These are phyloP conservation scores for Apophysomyces elegans DNA, from an alignment of 371 early-diverging fungal genomes.

Conservation along the genomic window DNA sequence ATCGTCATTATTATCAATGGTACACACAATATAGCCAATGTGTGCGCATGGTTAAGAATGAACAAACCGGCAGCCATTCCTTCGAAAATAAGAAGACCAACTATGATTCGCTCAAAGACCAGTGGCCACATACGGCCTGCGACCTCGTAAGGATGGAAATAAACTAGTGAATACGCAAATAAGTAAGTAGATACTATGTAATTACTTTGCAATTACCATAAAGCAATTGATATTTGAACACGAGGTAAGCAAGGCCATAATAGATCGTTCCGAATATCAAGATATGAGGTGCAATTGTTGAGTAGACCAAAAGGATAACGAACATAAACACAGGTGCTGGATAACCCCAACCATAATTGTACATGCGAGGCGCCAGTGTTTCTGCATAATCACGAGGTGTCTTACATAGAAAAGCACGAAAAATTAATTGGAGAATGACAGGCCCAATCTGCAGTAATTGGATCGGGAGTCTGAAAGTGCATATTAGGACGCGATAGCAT, in stretches of 20 bases:
- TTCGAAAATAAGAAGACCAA: slow-evolving; percentile 79
- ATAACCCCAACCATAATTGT: slow-evolving; percentile 72
- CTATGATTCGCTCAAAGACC: slow-evolving; percentile 72
- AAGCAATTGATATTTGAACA: slow-evolving; percentile 75
- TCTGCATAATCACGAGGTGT: slow-evolving; percentile 75
- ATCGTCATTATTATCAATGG: slow-evolving; percentile 59
- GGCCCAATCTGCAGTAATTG: slow-evolving; percentile 67
- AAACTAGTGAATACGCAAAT: slow-evolving; percentile 39
- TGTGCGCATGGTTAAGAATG: slow-evolving; percentile 60
- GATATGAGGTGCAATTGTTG: slow-evolving; percentile 82
- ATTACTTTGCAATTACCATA: slow-evolving; percentile 49
- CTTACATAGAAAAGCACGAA: slow-evolving; percentile 55
- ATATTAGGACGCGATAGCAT: neutral
- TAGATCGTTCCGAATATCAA: slow-evolving; percentile 78
- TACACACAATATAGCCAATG: slow-evolving; percentile 46
- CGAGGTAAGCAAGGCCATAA: slow-evolving; percentile 72
- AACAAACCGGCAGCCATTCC: slow-evolving; percentile 78
- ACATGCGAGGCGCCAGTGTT: slow-evolving; percentile 63
- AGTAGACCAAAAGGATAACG: slow-evolving; percentile 76
- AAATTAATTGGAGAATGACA: slow-evolving; percentile 57
- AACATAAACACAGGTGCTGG: slow-evolving; percentile 77
- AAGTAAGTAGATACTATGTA: neutral
- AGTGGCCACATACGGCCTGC: slow-evolving; percentile 78
- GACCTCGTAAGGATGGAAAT: slow-evolving; percentile 82
- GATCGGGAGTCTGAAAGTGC: slow-evolving; percentile 51